Base-by-base conservation (phyloP, 208 protist species). In the Trichomonas vaginalis region DNA sequence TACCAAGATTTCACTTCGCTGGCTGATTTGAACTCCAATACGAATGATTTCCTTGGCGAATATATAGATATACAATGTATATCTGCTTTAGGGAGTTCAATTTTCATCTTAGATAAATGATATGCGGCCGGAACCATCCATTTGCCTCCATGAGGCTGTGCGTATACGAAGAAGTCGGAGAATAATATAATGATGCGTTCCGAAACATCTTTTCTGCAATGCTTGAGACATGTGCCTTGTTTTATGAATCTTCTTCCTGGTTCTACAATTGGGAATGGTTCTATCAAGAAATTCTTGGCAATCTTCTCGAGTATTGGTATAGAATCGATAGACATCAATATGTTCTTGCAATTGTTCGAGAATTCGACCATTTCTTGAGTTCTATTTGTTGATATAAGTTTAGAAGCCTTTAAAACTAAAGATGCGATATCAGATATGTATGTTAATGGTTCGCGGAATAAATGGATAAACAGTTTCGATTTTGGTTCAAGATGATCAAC, bases 251-350 rank as follows among this genome's bases (percentile, higher is more conserved):
- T 48, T 35, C 86, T 23, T 40, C 86, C 86, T 15, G 86, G 86
- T 32, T 48, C 45, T 6, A 92, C 86, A 51, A 92, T 92, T 1
- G 86, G 86, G 45, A 92, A 92, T 51, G 86, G 86, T 27, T 92
- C 86, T 12, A 45, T 92, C 0, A 92, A 4, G 37, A 92, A 92
- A 9, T 56, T 51, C 17, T 92, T 48, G 12, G 86, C 42, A 3
- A 92, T 92, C 51, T 92, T 42, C 51, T 92, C 86, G 21, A 92
- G 45, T 92, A 48, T 92, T 17, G 86, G 86, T 14, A 92, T 92
- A 39, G 86, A 92, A 32, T 92, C 45, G 37, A 92, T 56, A 8
- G 86, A 47, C 17, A 47, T 27, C 14, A 45, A 23, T 45, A 88
- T 45, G 40, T 88, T 88, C 32, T 40, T 88, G 82, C 82, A 48